Evolutionary conservation across 2,329 filamentous ascomycete genomes (phyloP).

Genomic region (Westerdykella aurantiaca): DNA sequence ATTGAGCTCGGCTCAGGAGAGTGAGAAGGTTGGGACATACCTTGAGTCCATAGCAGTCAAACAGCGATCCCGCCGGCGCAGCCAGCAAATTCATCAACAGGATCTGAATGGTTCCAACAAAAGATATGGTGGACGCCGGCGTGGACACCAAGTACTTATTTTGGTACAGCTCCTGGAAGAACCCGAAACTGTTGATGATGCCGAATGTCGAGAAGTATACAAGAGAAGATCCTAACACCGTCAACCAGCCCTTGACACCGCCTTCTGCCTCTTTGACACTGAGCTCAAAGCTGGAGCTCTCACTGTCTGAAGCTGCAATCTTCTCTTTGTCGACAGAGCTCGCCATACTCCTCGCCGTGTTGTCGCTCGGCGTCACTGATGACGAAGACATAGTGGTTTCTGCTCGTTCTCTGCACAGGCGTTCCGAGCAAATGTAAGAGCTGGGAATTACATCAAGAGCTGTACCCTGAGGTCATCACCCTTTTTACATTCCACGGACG

Average conservation of each 20-base stretch:
- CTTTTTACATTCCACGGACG: not conserved
- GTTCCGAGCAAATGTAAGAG: not conserved
- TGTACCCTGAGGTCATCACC: not conserved
- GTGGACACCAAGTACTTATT: not conserved
- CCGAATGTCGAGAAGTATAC: not conserved
- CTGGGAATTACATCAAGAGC: not conserved
- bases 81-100: slow-evolving; percentile 2
- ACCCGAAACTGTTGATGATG: not conserved
- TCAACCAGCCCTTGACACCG: not conserved
- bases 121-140: not conserved
- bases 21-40: not conserved
- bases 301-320: not conserved
- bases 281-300: not conserved
- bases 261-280: not conserved
- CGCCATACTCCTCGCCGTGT: not conserved
- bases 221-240: not conserved
- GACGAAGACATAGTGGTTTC: no score
- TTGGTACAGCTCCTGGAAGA: not conserved
- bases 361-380: not conserved
- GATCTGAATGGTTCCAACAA: not conserved
- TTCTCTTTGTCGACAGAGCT: not conserved
- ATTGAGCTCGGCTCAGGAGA: not conserved
- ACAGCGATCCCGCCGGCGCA: slow-evolving; percentile 1
- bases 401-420: no score
- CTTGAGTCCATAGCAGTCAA: slow-evolving; percentile 2